phyloP scores from a whole-genome alignment of 371 early-diverging fungal species.

The Syncephalastrum sp. region DNA sequence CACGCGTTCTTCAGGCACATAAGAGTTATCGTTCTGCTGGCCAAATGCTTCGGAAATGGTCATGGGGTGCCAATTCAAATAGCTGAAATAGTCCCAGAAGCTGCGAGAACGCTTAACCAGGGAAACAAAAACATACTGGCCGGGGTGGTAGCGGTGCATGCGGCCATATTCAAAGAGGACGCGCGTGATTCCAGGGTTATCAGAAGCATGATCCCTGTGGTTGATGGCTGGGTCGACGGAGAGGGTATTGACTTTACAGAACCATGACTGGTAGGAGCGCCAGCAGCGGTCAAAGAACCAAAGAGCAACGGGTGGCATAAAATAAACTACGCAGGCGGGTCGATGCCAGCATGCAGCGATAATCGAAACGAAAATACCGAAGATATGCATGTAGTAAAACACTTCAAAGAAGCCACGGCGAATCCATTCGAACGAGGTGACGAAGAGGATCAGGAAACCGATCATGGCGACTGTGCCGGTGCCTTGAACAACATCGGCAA shows the following conservation, averaged over 20 bases:
- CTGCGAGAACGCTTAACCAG: constrained; percentile 13
- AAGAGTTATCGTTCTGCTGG: not conserved
- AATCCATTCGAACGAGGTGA: constrained; percentile 32
- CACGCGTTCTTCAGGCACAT: not conserved
- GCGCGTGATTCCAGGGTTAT: constrained; percentile 24
- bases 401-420: constrained; percentile 41
- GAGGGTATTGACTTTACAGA: constrained; percentile 12
- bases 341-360: constrained; percentile 32
- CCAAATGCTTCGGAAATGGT: constrained; percentile 40
- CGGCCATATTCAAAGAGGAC: constrained; percentile 31
- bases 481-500: constrained; percentile 24
- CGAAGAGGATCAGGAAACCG: constrained; percentile 36
- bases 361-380: constrained; percentile 29
- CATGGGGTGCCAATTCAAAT: constrained; percentile 41
- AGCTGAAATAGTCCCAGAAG: constrained; percentile 11
- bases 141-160: constrained; percentile 27
- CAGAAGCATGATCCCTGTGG: constrained; percentile 4
- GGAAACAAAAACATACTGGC: constrained; percentile 43
- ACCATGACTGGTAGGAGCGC: constrained; percentile 41
- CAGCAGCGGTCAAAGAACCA: constrained; percentile 37
- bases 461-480: constrained; percentile 35
- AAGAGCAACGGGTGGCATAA: constrained; percentile 30
- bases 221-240: constrained; percentile 17
- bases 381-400: constrained; percentile 38
- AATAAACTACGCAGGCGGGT: constrained; percentile 29